Base-by-base conservation (phyloP, 2,329 filamentous ascomycete genomes). In the Calonectria hawksworthii region DNA sequence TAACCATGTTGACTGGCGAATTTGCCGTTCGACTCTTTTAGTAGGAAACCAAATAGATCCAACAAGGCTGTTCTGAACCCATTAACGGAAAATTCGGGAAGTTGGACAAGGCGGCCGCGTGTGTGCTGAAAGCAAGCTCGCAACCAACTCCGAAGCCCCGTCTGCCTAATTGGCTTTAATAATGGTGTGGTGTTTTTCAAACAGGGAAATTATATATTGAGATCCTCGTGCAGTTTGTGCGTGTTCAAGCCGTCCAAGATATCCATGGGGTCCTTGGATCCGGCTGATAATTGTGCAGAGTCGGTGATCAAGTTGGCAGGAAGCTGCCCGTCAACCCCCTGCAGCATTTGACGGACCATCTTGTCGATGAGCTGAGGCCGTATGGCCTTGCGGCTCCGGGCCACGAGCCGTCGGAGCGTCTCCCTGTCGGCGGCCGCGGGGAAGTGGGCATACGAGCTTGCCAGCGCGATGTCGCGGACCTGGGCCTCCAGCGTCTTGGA, bases 371-470 rank as follows among this genome's bases (percentile, higher is more conserved):
- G 54, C 0, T 18, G 34, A 0, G 32, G 26, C 9, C 59, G 10
- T 0, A 21, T 28, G 1, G 11, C 2, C 1, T 47, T 47, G 18
- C 56, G 28, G 2, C 67, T 28, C 34, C 50, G 18, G 1, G 44
- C n/a, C 0, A 76, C 4, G 13, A 79, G 13, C 6, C 41, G 44
- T 10, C 44, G 16, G 3, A 70, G 50, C 2, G 54, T 36, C 3
- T 26, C 36, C 4, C 72, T 44, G 2, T 78, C 68, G 4, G 52
- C 2, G 13, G 73, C 2, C 1, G 34, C 38, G 2, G 68, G 74
- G 0, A 78, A 14, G 13, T 74, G 11, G 4, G 56, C 68, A 69
- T 74, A 73, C 0, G 74, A 72, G 26, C 74, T 73, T 10, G 65
- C 64, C 9, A 77, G n/a, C 0, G 78, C 77, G 5, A 44, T 30